Percentiles rank a stretch among this genome's conserved stretches.
These are phyloP conservation scores for Oligophagozyma castellii DNA, from an alignment of 1,139 yeast genomes.

Conservation along the genomic window DNA sequence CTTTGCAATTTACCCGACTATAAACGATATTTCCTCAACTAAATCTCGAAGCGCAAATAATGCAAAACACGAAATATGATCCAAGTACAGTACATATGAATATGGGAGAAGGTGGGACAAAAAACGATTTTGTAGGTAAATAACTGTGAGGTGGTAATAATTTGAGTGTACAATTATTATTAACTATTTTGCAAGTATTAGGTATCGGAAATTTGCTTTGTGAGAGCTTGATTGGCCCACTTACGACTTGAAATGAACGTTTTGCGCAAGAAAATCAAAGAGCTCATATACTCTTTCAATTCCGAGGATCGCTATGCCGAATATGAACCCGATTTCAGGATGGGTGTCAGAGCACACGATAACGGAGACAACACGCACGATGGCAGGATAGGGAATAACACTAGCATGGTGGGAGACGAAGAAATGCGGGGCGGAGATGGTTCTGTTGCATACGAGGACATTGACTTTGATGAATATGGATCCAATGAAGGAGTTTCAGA, in stretches of 20 bases:
- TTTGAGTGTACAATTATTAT: too few species aligned
- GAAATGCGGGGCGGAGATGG: constrained; percentile 7
- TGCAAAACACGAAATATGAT: too few species aligned
- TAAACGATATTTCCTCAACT: too few species aligned
- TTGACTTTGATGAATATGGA: constrained; percentile 6
- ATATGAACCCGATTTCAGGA: constrained; percentile 34
- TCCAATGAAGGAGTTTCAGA: constrained; percentile 48
- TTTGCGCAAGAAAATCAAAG: constrained; percentile 31
- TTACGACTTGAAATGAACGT: constrained; percentile 17
- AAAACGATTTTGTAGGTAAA: too few species aligned
- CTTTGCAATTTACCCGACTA: too few species aligned
- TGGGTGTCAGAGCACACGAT: constrained; percentile 13
- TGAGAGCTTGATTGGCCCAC: too few species aligned
- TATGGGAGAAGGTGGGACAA: too few species aligned
- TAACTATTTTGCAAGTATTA: too few species aligned
- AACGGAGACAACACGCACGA: constrained; percentile 8
- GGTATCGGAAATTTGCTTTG: too few species aligned
- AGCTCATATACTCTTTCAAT: constrained; percentile 49
- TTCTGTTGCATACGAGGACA: constrained; percentile 4
- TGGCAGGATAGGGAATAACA: constrained; percentile 9
- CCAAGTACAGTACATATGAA: too few species aligned
- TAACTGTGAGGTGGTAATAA: too few species aligned
- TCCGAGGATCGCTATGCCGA: constrained; percentile 61
- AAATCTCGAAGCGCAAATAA: too few species aligned
- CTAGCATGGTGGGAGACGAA: constrained; percentile 1